phyloP scores from a whole-genome alignment of 805 yeast genomes.

The Wickerhamiella hasegawae region DNA sequence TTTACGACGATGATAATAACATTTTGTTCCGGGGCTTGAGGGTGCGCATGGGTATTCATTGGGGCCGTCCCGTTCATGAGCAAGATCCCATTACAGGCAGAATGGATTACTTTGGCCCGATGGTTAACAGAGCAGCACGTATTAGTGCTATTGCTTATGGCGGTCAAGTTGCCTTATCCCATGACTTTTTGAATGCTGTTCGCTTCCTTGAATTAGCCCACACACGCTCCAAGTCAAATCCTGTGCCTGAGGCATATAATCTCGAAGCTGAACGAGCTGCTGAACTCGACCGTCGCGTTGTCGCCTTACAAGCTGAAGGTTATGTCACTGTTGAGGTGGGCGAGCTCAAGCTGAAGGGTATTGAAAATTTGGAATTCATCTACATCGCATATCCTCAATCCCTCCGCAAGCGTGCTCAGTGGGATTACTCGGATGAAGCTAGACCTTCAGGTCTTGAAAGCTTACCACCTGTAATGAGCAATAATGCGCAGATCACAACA shows the following conservation, averaged over 20 bases:
- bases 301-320: slow-evolving; percentile 43
- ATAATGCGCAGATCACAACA: no score
- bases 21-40: slow-evolving; percentile 74
- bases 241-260: neutral
- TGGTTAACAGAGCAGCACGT: slow-evolving; percentile 91
- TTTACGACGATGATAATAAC: slow-evolving; percentile 43
- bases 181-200: slow-evolving; percentile 65
- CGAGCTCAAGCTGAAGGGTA: slow-evolving; percentile 79
- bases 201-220: slow-evolving; percentile 18
- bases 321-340: slow-evolving; percentile 57
- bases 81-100: slow-evolving; percentile 86
- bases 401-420: slow-evolving; percentile 36
- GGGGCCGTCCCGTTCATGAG: slow-evolving; percentile 97
- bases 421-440: slow-evolving; percentile 8
- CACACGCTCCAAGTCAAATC: slow-evolving; percentile 26
- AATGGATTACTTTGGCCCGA: slow-evolving; percentile 98
- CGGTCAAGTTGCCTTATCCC: slow-evolving; percentile 84
- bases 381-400: slow-evolving; percentile 61
- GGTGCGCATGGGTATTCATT: slow-evolving; percentile 96
- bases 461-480: no score
- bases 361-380: slow-evolving; percentile 81
- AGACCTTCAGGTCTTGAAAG: no score
- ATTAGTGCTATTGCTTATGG: slow-evolving; percentile 94
- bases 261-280: neutral
- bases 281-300: neutral